Conservation (phyloP, 192 early-diverging fungal species). For the Backusella macrospora region DNA sequence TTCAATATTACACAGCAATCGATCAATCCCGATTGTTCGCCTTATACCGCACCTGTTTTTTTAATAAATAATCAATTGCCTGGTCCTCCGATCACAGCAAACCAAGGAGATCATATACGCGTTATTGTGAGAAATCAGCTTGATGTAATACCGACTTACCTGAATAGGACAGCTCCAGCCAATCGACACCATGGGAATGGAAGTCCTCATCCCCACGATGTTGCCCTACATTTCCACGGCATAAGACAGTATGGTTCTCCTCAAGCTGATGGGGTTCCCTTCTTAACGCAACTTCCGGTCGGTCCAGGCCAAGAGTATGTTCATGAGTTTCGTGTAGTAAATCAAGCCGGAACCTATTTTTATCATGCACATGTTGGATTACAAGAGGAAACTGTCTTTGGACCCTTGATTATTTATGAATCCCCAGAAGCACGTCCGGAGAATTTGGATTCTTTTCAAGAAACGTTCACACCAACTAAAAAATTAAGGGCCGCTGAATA, state of each 20-base stretch:
- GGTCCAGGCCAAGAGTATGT: conserved; percentile 47
- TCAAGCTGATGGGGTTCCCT: conserved; percentile 58
- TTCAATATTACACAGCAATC: conserved; percentile 25
- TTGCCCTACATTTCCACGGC: conserved; percentile 56
- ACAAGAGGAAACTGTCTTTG: conserved; percentile 27
- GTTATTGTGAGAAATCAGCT: conserved; percentile 49
- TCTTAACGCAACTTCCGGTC: conserved; percentile 61
- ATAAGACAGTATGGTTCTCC: conserved; percentile 43
- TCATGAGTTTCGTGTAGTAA: conserved; percentile 47
- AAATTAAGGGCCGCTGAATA: conserved; percentile 3
- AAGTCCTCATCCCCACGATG: conserved; percentile 16
- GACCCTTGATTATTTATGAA: conserved; percentile 25
- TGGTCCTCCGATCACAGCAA: conserved; percentile 53
- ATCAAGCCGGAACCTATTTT: conserved; percentile 53
- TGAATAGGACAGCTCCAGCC: conserved; percentile 26
- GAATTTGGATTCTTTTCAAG: background rate
- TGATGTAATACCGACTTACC: conserved; percentile 16
- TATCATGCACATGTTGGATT: conserved; percentile 43
- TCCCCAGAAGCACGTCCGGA: conserved; percentile 21
- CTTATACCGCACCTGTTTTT: conserved; percentile 19
- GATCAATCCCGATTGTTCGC: conserved; percentile 30
- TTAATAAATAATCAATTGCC: conserved; percentile 37
- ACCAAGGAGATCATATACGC: conserved; percentile 51
- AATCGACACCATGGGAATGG: background rate
- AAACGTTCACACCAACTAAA: background rate